Evolutionary conservation across 306 rosid genomes (phyloP), one percentile per base, ranked within the genome.

Genomic region (Rubus idaeus): DNA sequence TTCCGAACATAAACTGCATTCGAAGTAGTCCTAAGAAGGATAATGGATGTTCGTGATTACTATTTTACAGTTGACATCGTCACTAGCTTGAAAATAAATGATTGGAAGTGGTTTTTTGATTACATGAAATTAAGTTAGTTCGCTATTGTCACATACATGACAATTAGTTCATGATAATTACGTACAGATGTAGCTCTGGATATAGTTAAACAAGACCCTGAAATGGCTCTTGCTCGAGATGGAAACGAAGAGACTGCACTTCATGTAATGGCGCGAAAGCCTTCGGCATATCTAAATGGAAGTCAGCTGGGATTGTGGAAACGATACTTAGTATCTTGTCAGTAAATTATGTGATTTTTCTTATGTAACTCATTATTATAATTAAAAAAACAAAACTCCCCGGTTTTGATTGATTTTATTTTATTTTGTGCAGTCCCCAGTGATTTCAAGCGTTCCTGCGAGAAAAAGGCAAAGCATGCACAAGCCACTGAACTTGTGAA

Each of bases 401-500:
- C n/a, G 51, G 10, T 18, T 53, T 55, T 55, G 23, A 55, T 55
- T n/a, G 5, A 55, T 30, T 61, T 61, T 30, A 61, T 58, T 9
- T 23, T 58, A 10, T 5, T 62, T 62, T 62, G 42, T 30, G 67
- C 44, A 62, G 67, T 13, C 20, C 41, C 67, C 67, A 5, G 64
- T 4, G 7, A 58, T 35, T 5, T 13, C 44, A 35, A 62, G 20
- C 9, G 17, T 62, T 23, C 42, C n/a, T 11, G 18, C n/a, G 41
- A 61, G 11, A 12, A 8, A 30, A 61, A 61, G 3, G 6, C 21
- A 61, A 26, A 10, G 66, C 66, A 61, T 61, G 66, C 40, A 10
- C 41, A 18, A 67, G 71, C 49, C 14, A 18, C 50, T 40, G 30
- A 68, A 68, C 72, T 68, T 39, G 72, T 68, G 37, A n/a, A 68